Evolutionary conservation across 305 asterid genomes (phyloP), one percentile per base, ranked within the genome.

Genomic region (Stenogyne calaminthoides): DNA sequence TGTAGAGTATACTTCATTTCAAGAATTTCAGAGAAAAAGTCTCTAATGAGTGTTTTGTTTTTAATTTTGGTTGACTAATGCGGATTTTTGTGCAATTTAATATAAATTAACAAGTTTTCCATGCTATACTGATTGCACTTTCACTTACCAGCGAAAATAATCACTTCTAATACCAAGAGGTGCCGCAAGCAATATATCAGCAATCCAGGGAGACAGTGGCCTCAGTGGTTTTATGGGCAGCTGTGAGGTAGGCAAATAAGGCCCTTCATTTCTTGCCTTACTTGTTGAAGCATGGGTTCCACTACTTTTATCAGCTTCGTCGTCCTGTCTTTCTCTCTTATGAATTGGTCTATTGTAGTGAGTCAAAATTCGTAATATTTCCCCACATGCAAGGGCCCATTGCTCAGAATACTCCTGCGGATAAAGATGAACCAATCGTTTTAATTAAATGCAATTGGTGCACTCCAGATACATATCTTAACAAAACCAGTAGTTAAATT

Each of bases 321-420:
- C 80, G 56, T 73, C 88, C 61, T 75, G 84, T 44, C 71, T 82
- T 18, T 83, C 93, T 64, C 62, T 80, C 80, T 84, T 90, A 81
- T 73, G 88, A 77, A 92, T 80, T 29, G 98, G 97, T 62, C 95
- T 88, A 80, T 90, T 92, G 78, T 90, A 90, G 84, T 92, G 93
- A 63, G 96, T 92, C 85, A 92, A 84, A 74, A 92, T 85, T 78
- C 98, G 76, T 82, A 92, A 74, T 54, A 90, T 84, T 82, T 92
- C 98, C 73, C 97, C 98, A 79, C 96, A 88, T 64, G 97, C 96
- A 73, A 92, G 89, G 69, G 91, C 95, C 96, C 91, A 85, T 77
- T 92, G 96, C 85, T 88, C 95, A 46, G 97, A 88, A 72, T 86
- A 87, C 77, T 85, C 98, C 52, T 92, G 89, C 16, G 69, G 70